Conservation (phyloP, 371 early-diverging fungal species). For the Mortierella sp. region DNA sequence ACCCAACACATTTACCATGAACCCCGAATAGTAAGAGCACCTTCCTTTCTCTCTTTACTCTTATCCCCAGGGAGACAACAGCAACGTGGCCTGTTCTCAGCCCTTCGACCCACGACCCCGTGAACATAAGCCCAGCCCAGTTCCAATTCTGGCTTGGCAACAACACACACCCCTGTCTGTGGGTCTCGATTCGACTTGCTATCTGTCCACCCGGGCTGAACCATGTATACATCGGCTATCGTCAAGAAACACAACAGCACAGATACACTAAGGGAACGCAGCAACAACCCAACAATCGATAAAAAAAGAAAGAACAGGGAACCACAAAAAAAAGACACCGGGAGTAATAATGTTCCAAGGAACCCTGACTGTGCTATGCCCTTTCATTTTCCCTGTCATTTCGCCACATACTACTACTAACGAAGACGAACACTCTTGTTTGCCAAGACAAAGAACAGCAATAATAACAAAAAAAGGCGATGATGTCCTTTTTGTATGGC, state of each 20-base stretch:
- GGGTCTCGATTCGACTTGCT: too few species aligned
- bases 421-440: not conserved
- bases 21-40: conserved; percentile 32
- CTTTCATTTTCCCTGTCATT: not conserved
- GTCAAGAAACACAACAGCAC: not conserved
- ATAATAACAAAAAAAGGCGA: not conserved
- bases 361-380: conserved; percentile 15
- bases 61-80: not conserved
- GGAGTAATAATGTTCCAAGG: conserved; percentile 22
- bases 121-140: too few species aligned
- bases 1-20: conserved; percentile 19
- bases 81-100: not conserved
- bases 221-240: not conserved
- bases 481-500: not conserved
- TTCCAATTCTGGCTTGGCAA: too few species aligned
- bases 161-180: too few species aligned
- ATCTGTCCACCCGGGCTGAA: not conserved
- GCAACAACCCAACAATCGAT: not conserved
- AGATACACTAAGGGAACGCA: not conserved
- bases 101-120: not conserved
- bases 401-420: not conserved
- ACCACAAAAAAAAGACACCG: not conserved
- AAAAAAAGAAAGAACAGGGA: not conserved
- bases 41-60: not conserved
- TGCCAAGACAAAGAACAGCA: not conserved